phyloP scores from a whole-genome alignment of 2,329 filamentous ascomycete species.

The Botrytis sinoallii region DNA sequence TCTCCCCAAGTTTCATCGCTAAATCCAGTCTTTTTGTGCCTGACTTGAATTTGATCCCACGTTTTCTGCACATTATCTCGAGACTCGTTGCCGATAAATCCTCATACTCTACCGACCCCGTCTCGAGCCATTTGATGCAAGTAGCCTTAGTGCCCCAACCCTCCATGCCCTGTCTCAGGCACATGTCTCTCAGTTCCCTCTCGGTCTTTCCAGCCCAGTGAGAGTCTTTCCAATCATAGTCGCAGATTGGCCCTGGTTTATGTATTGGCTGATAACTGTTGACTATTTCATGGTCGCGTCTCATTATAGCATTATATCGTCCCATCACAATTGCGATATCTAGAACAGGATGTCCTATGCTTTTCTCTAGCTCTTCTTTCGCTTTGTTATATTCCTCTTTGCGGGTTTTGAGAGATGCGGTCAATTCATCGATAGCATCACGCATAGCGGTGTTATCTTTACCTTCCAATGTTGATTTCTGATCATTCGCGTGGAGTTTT shows the following conservation, averaged over 20 bases:
- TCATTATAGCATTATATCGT: not conserved
- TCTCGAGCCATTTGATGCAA: not conserved
- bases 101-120: not conserved
- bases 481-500: not conserved
- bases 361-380: slow-evolving; percentile 19
- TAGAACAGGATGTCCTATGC: slow-evolving; percentile 23
- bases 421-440: not conserved
- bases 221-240: slow-evolving; percentile 27
- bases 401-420: not conserved
- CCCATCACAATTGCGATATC: not conserved
- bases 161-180: slow-evolving; percentile 8
- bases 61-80: not conserved
- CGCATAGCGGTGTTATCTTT: not conserved
- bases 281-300: not conserved
- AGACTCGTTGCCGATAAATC: not conserved
- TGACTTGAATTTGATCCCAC: not conserved
- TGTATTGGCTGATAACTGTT: not conserved
- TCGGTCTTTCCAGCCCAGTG: slow-evolving; percentile 26
- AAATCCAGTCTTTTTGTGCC: not conserved
- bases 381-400: not conserved
- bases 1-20: not conserved
- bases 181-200: slow-evolving; percentile 23
- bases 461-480: not conserved
- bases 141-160: slow-evolving; percentile 10
- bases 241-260: slow-evolving; percentile 12